These are phyloP conservation scores for Plasmodium berghei DNA, from an alignment of 169 alveolate genomes.

Conservation along the genomic window DNA sequence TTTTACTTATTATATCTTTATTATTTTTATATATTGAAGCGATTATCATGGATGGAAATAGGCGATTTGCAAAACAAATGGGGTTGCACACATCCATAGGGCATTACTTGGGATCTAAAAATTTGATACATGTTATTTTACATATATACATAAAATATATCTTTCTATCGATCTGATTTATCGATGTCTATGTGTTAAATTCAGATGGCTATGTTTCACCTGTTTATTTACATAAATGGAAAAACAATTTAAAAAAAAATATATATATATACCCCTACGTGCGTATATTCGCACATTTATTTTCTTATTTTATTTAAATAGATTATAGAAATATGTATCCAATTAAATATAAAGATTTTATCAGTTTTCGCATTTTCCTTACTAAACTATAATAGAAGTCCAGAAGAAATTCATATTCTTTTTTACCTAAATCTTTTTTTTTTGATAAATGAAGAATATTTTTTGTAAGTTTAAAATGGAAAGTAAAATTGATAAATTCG, in stretches of 20 bases:
- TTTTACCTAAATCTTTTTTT: conserved; percentile 72
- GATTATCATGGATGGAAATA: conserved; percentile 93
- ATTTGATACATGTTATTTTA: conserved; percentile 71
- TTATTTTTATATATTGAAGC: conserved; percentile 83
- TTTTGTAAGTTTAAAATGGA: conserved; percentile 14
- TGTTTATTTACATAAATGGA: too few relatives aligned
- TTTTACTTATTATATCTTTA: too few relatives aligned
- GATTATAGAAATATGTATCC: conserved; percentile 83
- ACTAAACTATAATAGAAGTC: conserved; percentile 86
- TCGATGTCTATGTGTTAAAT: neutral
- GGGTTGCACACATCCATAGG: conserved; percentile 81
- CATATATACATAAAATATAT: neutral
- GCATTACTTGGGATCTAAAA: conserved; percentile 81
- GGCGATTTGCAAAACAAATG: conserved; percentile 88
- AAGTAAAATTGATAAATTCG: too few relatives aligned
- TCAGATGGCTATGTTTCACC: too few relatives aligned
- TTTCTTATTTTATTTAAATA: conserved; percentile 30
- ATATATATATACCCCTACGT: neutral
- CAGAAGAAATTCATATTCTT: conserved; percentile 79
- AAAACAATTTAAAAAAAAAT: too few relatives aligned
- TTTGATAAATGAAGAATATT: conserved; percentile 54
- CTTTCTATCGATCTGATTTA: neutral
- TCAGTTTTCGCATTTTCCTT: conserved; percentile 91
- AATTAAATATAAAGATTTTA: conserved; percentile 84
- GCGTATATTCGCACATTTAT: neutral